Evolutionary conservation across 208 protist species (phyloP).

Genomic region (Acanthamoeba divionensis): DNA sequence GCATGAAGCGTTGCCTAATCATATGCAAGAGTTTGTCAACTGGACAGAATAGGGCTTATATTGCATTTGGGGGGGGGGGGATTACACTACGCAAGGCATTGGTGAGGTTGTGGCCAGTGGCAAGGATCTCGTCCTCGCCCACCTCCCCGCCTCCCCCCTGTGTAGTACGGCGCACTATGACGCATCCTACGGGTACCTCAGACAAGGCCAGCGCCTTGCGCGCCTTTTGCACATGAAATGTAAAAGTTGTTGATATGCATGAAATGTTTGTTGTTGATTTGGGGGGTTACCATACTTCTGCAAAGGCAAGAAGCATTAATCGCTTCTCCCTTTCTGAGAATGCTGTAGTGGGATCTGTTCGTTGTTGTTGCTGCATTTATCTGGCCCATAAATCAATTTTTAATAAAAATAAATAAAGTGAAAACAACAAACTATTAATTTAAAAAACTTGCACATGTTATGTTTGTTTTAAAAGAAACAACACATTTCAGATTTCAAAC

Average conservation of each 20-base stretch:
- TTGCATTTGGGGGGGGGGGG: background rate
- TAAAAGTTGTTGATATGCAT: background rate
- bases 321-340: background rate
- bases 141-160: slow-evolving; percentile 56
- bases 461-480: too few species aligned
- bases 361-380: too few species aligned
- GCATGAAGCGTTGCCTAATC: slow-evolving; percentile 82
- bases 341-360: too few species aligned
- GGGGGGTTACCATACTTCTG: background rate
- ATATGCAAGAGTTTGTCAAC: background rate
- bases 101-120: slow-evolving; percentile 81
- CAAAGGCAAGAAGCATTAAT: background rate
- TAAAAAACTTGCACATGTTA: too few species aligned
- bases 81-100: slow-evolving; percentile 66
- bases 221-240: slow-evolving; percentile 24
- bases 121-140: slow-evolving; percentile 68
- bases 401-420: too few species aligned
- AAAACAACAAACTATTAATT: too few species aligned
- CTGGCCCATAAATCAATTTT: too few species aligned
- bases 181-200: slow-evolving; percentile 94
- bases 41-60: background rate
- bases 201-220: slow-evolving; percentile 56
- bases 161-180: slow-evolving; percentile 78
- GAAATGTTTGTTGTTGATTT: background rate
- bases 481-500: too few species aligned